A percentile compares a stretch with the other conserved stretches of the same genome.
phyloP scores from a whole-genome alignment of 176 grass and related monocot genomes.

The Poa pratensis region DNA sequence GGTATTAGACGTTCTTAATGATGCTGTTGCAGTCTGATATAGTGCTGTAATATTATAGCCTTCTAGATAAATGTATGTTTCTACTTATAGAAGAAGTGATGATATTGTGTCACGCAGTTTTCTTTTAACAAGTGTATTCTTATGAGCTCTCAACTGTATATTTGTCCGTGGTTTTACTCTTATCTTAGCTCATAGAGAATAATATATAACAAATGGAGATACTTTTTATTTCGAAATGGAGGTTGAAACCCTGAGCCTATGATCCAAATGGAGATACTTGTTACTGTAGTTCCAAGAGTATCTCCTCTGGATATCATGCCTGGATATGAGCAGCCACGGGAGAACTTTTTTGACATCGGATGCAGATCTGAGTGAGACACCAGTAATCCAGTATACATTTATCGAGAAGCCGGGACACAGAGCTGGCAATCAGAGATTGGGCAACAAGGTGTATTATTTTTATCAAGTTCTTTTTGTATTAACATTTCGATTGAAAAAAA shows the following conservation, averaged over 20 bases:
- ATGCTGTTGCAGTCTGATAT: not conserved
- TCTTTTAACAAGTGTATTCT: not conserved
- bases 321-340: too few species aligned
- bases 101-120: not conserved
- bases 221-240: too few species aligned
- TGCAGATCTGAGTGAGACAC: too few species aligned
- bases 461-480: too few species aligned
- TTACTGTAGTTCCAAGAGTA: not conserved
- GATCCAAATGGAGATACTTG: not conserved
- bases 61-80: not conserved
- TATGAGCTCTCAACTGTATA: not conserved
- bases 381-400: too few species aligned
- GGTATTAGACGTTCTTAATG: not conserved
- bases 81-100: not conserved
- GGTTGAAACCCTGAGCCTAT: too few species aligned
- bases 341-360: too few species aligned
- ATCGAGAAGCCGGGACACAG: too few species aligned
- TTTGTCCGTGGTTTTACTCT: not conserved
- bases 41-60: not conserved
- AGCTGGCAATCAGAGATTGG: too few species aligned
- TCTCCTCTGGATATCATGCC: not conserved
- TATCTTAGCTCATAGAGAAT: not conserved
- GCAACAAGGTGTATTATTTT: too few species aligned
- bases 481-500: too few species aligned
- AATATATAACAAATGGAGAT: too few species aligned